Conservation (phyloP, 106 monocot species). For the Acorus calamus region DNA sequence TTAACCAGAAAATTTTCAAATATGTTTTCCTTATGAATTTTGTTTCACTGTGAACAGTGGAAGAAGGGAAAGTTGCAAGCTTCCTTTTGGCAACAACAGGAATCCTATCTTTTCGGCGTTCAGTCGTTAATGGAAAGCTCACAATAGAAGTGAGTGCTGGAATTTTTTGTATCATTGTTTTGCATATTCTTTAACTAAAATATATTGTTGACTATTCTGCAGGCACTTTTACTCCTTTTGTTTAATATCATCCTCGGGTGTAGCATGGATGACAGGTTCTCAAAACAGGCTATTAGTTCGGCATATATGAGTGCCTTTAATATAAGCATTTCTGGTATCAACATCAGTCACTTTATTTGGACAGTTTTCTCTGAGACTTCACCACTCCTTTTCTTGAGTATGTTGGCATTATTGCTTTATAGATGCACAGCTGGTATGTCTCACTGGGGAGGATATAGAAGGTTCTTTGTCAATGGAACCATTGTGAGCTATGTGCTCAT, state of each 20-base stretch:
- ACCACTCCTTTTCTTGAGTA: conserved; percentile 29
- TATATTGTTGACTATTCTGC: conserved; percentile 5
- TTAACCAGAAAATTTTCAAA: conserved; percentile 6
- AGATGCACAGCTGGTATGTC: conserved; percentile 8
- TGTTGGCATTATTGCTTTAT: conserved; percentile 37
- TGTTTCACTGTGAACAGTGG: conserved; percentile 34
- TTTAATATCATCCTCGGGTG: conserved; percentile 51
- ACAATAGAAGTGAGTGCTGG: conserved; percentile 35
- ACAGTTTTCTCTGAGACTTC: conserved; percentile 32
- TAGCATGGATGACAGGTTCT: conserved; percentile 45
- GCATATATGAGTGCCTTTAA: conserved; percentile 15
- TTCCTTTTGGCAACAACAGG: conserved; percentile 79
- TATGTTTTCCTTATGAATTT: conserved; percentile 1
- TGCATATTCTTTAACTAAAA: no score
- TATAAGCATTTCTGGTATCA: conserved; percentile 12
- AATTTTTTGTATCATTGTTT: background rate
- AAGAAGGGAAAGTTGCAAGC: conserved; percentile 79
- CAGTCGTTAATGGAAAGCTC: conserved; percentile 28
- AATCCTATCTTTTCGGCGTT: conserved; percentile 35
- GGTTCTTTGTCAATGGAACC: conserved; percentile 23
- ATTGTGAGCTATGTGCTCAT: conserved; percentile 52
- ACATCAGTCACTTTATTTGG: conserved; percentile 12
- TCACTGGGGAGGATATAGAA: conserved; percentile 19
- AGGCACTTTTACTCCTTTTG: conserved; percentile 62
- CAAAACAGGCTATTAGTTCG: conserved; percentile 49